These are phyloP conservation scores for Macrolepiota fuliginosa DNA, from an alignment of 768 basidiomycete species.

Conservation along the genomic window DNA sequence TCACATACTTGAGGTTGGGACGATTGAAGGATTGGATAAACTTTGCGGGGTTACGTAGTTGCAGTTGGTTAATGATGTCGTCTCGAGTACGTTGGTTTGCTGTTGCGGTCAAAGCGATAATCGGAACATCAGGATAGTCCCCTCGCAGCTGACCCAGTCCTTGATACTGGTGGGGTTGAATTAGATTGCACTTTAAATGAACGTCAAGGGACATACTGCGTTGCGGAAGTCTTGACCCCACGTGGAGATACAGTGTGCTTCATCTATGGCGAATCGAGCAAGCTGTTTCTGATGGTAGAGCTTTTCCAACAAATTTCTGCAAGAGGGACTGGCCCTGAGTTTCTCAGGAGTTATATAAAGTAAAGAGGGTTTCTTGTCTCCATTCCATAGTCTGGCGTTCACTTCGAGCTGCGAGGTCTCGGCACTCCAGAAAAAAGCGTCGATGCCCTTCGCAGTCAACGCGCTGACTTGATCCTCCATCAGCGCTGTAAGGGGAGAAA, in stretches of 20 bases:
- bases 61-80: constrained; percentile 75
- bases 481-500: constrained; percentile 84
- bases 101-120: constrained; percentile 97
- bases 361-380: constrained; percentile 53
- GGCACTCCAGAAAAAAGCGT: constrained; percentile 69
- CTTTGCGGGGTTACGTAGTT: constrained; percentile 53
- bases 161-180: constrained; percentile 53
- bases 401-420: constrained; percentile 41
- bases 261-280: constrained; percentile 92
- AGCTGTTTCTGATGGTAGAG: constrained; percentile 58
- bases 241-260: constrained; percentile 91
- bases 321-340: constrained; percentile 57
- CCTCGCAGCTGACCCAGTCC: constrained; percentile 65
- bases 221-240: constrained; percentile 95
- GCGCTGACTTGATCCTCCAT: constrained; percentile 87
- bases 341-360: constrained; percentile 95
- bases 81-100: constrained; percentile 75
- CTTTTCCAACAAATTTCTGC: constrained; percentile 52
- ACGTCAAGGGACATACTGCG: constrained; percentile 47
- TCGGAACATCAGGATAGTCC: constrained; percentile 76
- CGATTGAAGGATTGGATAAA: constrained; percentile 91
- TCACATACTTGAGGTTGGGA: constrained; percentile 83
- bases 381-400: constrained; percentile 39
- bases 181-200: background rate
- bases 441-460: constrained; percentile 59